phyloP scores from a whole-genome alignment of 495 filamentous ascomycete genomes.

The Penicillium herquei region DNA sequence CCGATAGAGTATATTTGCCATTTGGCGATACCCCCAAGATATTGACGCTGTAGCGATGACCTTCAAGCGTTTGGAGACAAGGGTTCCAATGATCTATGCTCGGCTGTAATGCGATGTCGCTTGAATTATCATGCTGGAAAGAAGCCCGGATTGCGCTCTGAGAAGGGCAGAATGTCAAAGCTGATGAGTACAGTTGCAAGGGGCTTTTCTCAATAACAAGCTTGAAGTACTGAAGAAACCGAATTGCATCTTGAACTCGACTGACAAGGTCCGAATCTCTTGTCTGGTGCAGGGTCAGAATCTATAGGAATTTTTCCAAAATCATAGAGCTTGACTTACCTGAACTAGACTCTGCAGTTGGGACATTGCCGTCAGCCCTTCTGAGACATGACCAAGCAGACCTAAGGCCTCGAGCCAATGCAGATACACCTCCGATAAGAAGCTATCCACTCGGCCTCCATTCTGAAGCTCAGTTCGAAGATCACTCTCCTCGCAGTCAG shows the following conservation, averaged over 20 bases:
- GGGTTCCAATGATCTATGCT: neutral
- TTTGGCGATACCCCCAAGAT: neutral
- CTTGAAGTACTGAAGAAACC: conserved; percentile 1
- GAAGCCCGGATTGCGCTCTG: neutral
- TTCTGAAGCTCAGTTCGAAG: neutral
- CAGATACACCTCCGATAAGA: neutral
- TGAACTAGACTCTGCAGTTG: neutral
- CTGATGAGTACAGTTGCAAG: neutral
- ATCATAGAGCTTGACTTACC: too few species aligned
- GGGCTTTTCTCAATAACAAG: neutral
- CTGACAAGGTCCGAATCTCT: neutral
- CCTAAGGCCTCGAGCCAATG: conserved; percentile 3
- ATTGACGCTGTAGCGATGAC: neutral
- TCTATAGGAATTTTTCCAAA: too few species aligned
- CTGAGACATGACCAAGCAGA: neutral
- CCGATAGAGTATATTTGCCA: neutral
- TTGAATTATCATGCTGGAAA: neutral
- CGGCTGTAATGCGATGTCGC: neutral
- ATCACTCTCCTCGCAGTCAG: neutral
- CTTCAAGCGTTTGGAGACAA: neutral
- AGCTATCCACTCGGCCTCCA: neutral
- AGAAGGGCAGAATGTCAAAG: neutral
- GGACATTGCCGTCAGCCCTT: neutral
- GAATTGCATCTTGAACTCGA: neutral
- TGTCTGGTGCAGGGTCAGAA: neutral